phyloP scores from a whole-genome alignment of 768 basidiomycete species.

The Pleurotus giganteus region DNA sequence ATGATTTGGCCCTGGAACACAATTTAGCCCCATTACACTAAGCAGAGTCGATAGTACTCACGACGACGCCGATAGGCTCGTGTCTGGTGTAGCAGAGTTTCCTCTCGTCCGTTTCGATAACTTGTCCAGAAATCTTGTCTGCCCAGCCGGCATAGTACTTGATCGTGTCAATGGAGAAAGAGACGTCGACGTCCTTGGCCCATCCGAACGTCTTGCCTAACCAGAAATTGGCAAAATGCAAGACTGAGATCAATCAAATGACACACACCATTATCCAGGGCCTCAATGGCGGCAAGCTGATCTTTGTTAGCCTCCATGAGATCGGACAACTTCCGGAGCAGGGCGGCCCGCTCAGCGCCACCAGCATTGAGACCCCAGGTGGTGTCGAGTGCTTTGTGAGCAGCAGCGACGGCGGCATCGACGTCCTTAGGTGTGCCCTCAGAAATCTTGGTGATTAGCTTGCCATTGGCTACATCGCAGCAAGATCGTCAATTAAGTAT shows the following conservation, averaged over 20 bases:
- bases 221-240: not conserved
- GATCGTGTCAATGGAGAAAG: slow-evolving; percentile 34
- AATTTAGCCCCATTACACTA: slow-evolving; percentile 44
- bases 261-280: slow-evolving; percentile 56
- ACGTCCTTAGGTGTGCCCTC: slow-evolving; percentile 63
- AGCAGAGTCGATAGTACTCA: slow-evolving; percentile 12
- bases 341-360: slow-evolving; percentile 42
- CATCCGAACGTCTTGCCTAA: slow-evolving; percentile 51
- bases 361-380: slow-evolving; percentile 58
- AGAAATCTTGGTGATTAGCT: slow-evolving; percentile 46
- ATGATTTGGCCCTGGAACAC: slow-evolving; percentile 37
- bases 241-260: slow-evolving; percentile 9
- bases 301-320: slow-evolving; percentile 57
- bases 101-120: slow-evolving; percentile 43
- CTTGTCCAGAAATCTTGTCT: slow-evolving; percentile 39
- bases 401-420: slow-evolving; percentile 60
- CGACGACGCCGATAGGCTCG: slow-evolving; percentile 55
- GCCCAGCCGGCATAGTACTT: slow-evolving; percentile 59
- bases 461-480: slow-evolving; percentile 41
- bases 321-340: slow-evolving; percentile 55
- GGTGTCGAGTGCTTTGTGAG: slow-evolving; percentile 57
- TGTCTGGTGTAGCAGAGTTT: slow-evolving; percentile 62
- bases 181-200: slow-evolving; percentile 47
- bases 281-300: slow-evolving; percentile 63
- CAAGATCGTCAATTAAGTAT: not conserved